phyloP scores from a whole-genome alignment of 192 early-diverging fungal species.

The Phycomyces blakesleeanus region DNA sequence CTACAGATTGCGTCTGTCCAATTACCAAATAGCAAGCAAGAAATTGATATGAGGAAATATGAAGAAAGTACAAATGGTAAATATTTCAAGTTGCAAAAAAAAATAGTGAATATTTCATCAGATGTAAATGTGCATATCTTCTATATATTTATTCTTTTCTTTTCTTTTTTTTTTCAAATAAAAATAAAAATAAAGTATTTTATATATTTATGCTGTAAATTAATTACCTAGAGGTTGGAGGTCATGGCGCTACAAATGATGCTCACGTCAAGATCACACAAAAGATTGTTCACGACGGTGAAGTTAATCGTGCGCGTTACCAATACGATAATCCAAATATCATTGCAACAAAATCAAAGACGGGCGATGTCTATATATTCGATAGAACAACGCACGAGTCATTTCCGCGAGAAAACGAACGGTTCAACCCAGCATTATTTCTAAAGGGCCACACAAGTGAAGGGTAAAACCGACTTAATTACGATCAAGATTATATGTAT shows the following conservation, averaged over 20 bases:
- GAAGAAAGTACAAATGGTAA: constrained; percentile 33
- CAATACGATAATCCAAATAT: constrained; percentile 95
- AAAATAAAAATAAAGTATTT: not conserved
- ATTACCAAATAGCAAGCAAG: constrained; percentile 23
- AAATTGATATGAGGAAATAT: constrained; percentile 36
- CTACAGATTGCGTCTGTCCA: constrained; percentile 93
- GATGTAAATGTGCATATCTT: too few relatives aligned
- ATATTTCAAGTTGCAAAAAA: too few relatives aligned
- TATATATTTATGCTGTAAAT: not conserved
- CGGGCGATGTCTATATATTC: constrained; percentile 95
- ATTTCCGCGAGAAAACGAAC: constrained; percentile 67
- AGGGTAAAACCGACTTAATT: constrained; percentile 55
- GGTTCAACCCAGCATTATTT: constrained; percentile 83
- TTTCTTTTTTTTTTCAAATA: too few relatives aligned
- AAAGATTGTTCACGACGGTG: constrained; percentile 94
- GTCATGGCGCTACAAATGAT: constrained; percentile 39
- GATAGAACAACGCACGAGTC: constrained; percentile 88
- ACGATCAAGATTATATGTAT: not conserved
- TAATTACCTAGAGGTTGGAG: constrained; percentile 32
- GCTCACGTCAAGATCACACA: constrained; percentile 88
- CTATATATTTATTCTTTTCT: too few relatives aligned
- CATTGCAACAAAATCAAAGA: constrained; percentile 90
- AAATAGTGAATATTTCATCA: too few relatives aligned
- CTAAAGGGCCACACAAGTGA: constrained; percentile 88
- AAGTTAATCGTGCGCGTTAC: constrained; percentile 97